Base-by-base conservation (phyloP, 176 grass and related monocot genomes). In the Typha latifolia region DNA sequence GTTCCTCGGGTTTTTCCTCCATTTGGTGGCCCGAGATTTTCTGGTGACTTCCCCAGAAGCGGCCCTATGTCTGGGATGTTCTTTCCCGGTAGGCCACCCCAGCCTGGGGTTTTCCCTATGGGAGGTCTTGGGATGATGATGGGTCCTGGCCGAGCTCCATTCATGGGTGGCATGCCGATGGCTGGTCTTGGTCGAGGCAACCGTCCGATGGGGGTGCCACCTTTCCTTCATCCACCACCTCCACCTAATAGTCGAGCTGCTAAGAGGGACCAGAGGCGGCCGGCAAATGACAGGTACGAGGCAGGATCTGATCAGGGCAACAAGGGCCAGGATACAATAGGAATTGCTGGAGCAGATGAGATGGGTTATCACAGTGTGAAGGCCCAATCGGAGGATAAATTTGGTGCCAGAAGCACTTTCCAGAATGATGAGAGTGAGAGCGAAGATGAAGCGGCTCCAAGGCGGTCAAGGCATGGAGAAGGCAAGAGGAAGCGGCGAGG, bases 121-220 rank as follows among this genome's bases (percentile, higher is more conserved):
- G 85, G 81, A 9, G 76, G 82, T 20, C 74, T 96, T 14, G 82
- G 89, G 12, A 91, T 91, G 78, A 93, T 93, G 94, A 90, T 92
- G 85, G 88, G 83, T 3, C 85, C 93, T 18, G 70, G 80, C 13
- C 88, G 85, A 8, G 81, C 80, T 14, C 86, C 81, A 1, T 79
- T 99, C 47, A 89, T 91, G 85, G 88, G 93, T 62, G 85, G 85
- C 51, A 90, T 99, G 79, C 82, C 80, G 18, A 88, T 96, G 82
- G 77, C 73, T 0, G 80, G 80, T 4, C 80, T 79, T 59, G 92
- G 87, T 18, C 85, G 87, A 47, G 68, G 84, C 15, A 93, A 90
- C 48, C 85, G 94, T 0, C 94, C 89, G 14, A 78, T 99, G 14
- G 89, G 89, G 5, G 83, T 93, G 81, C 67, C 73, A 29, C 80